These are phyloP conservation scores for Fonsecaea pedrosoi DNA, from an alignment of 2,329 filamentous ascomycete genomes.

Conservation along the genomic window DNA sequence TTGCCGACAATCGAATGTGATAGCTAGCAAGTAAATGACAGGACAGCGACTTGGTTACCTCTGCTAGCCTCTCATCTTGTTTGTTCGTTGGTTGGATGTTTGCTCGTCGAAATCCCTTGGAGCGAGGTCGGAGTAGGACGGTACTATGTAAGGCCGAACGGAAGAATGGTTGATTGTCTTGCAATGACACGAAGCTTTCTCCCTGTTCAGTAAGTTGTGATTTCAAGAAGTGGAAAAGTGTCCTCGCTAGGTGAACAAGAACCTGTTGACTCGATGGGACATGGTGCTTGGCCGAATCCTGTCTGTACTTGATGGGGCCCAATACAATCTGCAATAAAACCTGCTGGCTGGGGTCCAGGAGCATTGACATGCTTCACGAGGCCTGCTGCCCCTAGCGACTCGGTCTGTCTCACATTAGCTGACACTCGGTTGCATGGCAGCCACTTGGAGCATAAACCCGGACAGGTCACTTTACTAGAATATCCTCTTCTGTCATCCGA, in stretches of 20 bases:
- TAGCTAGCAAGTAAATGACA: neutral
- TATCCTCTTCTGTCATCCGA: neutral
- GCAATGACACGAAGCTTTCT: neutral
- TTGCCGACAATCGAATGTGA: neutral
- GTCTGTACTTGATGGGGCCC: neutral
- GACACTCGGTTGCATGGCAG: neutral
- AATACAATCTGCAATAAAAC: neutral
- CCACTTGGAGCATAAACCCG: neutral
- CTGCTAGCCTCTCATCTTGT: neutral
- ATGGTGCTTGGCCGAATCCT: neutral
- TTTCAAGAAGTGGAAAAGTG: neutral
- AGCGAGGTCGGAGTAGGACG: neutral
- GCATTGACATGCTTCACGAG: neutral
- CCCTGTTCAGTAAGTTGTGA: neutral
- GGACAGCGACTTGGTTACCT: neutral
- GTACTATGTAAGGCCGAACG: constrained; percentile 5
- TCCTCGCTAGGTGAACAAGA: neutral
- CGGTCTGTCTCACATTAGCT: neutral
- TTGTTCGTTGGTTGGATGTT: too few relatives aligned
- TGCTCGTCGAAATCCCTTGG: neutral
- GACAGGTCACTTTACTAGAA: neutral
- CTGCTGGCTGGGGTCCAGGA: neutral
- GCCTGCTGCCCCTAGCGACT: neutral
- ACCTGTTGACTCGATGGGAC: neutral
- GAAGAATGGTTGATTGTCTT: neutral